Base-by-base conservation (phyloP, 2,329 filamentous ascomycete genomes). In the Metarhizium robertsii region DNA sequence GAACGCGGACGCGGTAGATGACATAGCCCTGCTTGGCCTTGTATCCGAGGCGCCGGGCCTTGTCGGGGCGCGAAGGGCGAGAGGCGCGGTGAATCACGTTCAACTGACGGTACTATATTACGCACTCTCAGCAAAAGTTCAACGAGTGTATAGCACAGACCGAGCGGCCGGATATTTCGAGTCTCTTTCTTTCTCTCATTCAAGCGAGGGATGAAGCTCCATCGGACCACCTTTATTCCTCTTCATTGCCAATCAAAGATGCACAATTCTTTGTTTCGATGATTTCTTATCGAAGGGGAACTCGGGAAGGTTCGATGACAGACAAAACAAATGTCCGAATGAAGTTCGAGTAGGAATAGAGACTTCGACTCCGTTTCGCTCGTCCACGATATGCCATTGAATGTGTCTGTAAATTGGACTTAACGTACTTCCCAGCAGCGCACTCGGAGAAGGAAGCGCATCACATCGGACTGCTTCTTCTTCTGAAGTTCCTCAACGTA, bases 21-120 rank as follows among this genome's bases (percentile, higher is more conserved):
- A 99, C 94, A 84, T 97, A 99, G 79, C 94, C 94, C 84, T 99
- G 94, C 90, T 99, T 99, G 84, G 95, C 94, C 90, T 99, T 99
- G 90, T 99, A 99, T 72, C 94, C 94, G 69, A 99, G 90, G 79
- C 95, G 94, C 80, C 94, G 94, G 75, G 95, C 94, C 90, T 99
- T 99, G 84, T 99, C 95, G 73, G 94, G 94, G 77, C 94, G 94
- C 71, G 92, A 96, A 69, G 94, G 94, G 72, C 92, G 92, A 72
- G 91, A 95, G 74, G 94, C 94, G 77, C 94, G 92, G 87, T 99
- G 94, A 83, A 97, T 94, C 79, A 96, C 92, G 82, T 97, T 95
- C 81, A 97, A 83, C 85, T 97, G 92, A 83, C 92, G 92, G 79
- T 95, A 90, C 92, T 96, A 94, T 92, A 92, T 92, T 80, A 94